Percentiles rank a stretch among this genome's conserved stretches.
phyloP scores from a whole-genome alignment of 176 grass and related monocot species.

The Oryza meridionalis region DNA sequence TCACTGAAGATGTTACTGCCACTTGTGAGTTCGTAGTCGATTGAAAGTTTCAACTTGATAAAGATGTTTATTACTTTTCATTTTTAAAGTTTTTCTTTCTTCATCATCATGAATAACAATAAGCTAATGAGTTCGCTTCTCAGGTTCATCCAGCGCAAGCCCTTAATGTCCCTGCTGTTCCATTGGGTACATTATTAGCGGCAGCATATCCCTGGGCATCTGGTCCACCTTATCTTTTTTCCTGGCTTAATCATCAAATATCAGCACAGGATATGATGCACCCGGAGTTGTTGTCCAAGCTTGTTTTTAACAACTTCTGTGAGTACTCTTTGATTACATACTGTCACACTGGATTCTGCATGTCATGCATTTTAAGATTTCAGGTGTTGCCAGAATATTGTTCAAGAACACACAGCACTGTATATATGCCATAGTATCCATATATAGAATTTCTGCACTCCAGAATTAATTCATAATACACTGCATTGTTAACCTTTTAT shows the following conservation, averaged over 20 bases:
- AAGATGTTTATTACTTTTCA: neutral
- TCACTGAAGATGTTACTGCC: slow-evolving; percentile 79
- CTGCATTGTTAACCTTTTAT: neutral
- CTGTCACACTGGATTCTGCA: neutral
- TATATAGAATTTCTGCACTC: neutral
- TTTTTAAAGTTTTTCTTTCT: slow-evolving; percentile 13
- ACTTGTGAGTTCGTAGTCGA: slow-evolving; percentile 58
- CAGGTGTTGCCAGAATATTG: neutral
- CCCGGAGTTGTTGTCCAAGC: slow-evolving; percentile 69
- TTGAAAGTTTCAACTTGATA: slow-evolving; percentile 10
- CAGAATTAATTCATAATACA: neutral
- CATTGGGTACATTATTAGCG: slow-evolving; percentile 70
- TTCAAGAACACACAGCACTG: neutral
- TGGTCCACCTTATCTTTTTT: slow-evolving; percentile 64
- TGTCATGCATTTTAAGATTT: neutral
- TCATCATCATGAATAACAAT: neutral
- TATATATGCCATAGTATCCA: neutral
- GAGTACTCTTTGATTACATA: slow-evolving; percentile 31
- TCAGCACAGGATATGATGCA: slow-evolving; percentile 91
- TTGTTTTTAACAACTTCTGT: slow-evolving; percentile 86
- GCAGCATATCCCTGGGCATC: slow-evolving; percentile 76
- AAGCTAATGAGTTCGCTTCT: slow-evolving; percentile 17
- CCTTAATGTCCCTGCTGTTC: slow-evolving; percentile 79
- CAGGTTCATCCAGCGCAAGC: slow-evolving; percentile 73
- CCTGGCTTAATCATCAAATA: slow-evolving; percentile 88